These are phyloP conservation scores for Scortechinia acanthostroma DNA, from an alignment of 2,329 filamentous ascomycete genomes.

Conservation along the genomic window DNA sequence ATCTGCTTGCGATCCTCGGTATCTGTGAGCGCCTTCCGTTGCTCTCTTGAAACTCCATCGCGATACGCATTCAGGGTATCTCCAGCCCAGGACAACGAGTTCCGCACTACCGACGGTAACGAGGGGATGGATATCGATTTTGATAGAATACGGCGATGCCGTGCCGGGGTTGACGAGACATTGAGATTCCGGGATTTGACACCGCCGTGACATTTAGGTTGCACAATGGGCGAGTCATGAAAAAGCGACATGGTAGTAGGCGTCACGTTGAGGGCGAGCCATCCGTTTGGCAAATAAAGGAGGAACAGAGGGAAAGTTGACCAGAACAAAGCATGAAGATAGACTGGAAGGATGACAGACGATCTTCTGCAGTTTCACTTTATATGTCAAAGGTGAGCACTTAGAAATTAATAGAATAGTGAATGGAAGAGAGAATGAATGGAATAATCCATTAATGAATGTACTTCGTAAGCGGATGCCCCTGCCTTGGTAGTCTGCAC, in stretches of 20 bases:
- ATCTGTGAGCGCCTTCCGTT: constrained; percentile 35
- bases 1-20: constrained; percentile 55
- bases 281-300: too few relatives aligned
- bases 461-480: too few relatives aligned
- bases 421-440: too few relatives aligned
- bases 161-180: neutral
- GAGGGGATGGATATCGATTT: neutral
- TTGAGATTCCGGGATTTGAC: neutral
- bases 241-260: neutral
- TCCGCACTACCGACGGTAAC: neutral
- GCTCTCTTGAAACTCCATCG: constrained; percentile 41
- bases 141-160: neutral
- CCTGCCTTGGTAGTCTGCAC: too few relatives aligned
- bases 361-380: too few relatives aligned
- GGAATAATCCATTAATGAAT: too few relatives aligned
- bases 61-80: constrained; percentile 21
- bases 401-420: too few relatives aligned
- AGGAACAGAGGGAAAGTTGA: too few relatives aligned
- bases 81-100: neutral
- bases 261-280: neutral
- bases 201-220: neutral
- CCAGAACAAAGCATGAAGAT: too few relatives aligned
- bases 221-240: neutral
- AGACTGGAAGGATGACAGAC: too few relatives aligned
- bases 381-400: too few relatives aligned